Base-by-base conservation (phyloP, 2,329 filamentous ascomycete genomes). In the Knoxdaviesia capensis region DNA sequence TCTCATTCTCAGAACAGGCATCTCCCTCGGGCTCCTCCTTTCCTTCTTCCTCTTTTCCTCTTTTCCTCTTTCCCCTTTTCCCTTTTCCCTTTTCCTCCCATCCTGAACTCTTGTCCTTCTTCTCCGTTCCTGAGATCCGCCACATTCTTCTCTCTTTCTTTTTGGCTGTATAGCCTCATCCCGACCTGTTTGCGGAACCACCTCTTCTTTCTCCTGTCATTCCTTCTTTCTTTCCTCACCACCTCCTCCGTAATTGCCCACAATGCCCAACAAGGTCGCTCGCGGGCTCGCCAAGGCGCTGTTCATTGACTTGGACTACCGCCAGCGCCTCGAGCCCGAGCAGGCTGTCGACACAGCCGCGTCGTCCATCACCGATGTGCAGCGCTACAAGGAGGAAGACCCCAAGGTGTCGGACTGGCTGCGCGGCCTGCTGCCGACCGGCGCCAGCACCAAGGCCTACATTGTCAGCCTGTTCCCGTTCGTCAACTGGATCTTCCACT, bases 401-500 rank as follows among this genome's bases (percentile, higher is more conserved):
- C 45, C 45, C 4, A 31, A 34, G 6, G 40, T 42, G 6, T 36
- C 36, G 30, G 45, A 45, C 11, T 48, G 43, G 42, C 10, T 46
- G 20, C n/a, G 20, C 5, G 40, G 41, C 7, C 38, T 43, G 5
- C 38, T 43, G 7, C 46, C 46, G 3, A 44, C 43, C 1, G 43
- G 38, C 7, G 37, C 40, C 9, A 41, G 39, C 20, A 37, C 46
- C 30, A 39, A 40, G 4, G 36, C 32, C 34, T 66, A 66, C 46
- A 34, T 65, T 41, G 54, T 52, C 44, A 57, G 54, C 46, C 51
- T 69, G 11, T 68, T 69, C 46, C 66, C 66, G 3, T 69, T 68
- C 49, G 50, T 61, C 44, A 56, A 54, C 9, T 69, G 66, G 66
- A 64, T 68, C 42, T 60, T 59, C 47, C 66, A 64, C 42, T 69